These are phyloP conservation scores for Perilla frutescens DNA, from an alignment of 257 asterid species.

Conservation along the genomic window DNA sequence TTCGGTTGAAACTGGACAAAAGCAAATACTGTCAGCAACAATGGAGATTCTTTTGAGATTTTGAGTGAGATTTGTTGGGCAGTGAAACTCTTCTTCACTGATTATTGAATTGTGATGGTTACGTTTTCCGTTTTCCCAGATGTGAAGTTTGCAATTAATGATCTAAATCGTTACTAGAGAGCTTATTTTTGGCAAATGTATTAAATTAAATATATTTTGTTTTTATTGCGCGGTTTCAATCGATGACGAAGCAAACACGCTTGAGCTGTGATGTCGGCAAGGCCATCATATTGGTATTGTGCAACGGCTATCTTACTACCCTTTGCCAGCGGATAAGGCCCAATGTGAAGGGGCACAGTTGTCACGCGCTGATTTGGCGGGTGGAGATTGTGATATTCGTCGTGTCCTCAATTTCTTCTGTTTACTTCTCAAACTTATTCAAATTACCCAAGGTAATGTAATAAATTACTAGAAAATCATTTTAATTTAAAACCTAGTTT, in stretches of 20 bases:
- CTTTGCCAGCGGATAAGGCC: neutral
- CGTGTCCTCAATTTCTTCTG: neutral
- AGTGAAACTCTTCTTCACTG: constrained; percentile 23
- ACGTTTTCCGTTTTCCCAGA: constrained; percentile 34
- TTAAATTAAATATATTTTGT: neutral
- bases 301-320: constrained; percentile 33
- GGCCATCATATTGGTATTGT: neutral
- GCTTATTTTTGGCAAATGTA: neutral
- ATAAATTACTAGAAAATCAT: too few relatives aligned
- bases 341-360: too few relatives aligned
- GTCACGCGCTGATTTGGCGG: constrained; percentile 24
- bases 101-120: constrained; percentile 26
- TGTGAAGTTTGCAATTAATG: constrained; percentile 25
- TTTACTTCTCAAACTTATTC: too few relatives aligned
- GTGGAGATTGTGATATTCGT: neutral
- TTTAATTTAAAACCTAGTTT: too few relatives aligned
- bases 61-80: neutral
- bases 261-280: constrained; percentile 31
- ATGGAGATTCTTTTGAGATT: constrained; percentile 18
- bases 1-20: constrained; percentile 31
- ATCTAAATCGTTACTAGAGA: neutral
- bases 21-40: constrained; percentile 28
- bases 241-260: constrained; percentile 14
- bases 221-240: constrained; percentile 10
- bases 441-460: neutral